Percentiles rank a stretch among this genome's conserved stretches.
Conservation (phyloP, 2,329 filamentous ascomycete genomes). For the Penicillium expansum region DNA sequence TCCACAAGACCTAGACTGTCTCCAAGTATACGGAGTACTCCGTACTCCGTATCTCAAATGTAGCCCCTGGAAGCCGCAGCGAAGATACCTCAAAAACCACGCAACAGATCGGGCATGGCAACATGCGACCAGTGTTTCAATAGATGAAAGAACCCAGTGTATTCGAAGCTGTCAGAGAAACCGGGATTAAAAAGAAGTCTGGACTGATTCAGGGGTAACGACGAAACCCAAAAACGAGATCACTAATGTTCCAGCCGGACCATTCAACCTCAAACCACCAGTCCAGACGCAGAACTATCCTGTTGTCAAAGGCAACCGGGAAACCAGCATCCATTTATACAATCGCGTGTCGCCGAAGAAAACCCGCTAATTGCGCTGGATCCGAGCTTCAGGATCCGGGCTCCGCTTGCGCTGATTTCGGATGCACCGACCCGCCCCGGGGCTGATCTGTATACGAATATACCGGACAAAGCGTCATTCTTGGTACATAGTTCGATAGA, state of each 20-base stretch:
- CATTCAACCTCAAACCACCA: background rate
- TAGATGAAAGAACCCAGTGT: background rate
- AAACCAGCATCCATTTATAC: conserved; percentile 5
- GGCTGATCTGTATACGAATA: conserved; percentile 1
- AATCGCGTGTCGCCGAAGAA: background rate
- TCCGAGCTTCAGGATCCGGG: conserved; percentile 4
- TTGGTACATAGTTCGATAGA: background rate
- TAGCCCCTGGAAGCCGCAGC: conserved; percentile 3
- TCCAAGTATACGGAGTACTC: background rate
- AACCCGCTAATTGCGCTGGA: conserved; percentile 3
- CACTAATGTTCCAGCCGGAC: background rate
- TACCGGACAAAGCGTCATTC: background rate
- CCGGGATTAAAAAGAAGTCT: conserved; percentile 1
- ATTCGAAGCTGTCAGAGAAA: conserved; percentile 6
- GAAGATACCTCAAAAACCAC: background rate
- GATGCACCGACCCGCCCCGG: background rate
- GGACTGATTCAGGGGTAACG: conserved; percentile 11
- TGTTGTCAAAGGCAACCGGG: conserved; percentile 15
- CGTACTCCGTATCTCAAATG: background rate
- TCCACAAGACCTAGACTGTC: background rate
- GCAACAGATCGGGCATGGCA: background rate
- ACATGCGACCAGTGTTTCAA: background rate
- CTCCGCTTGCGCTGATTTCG: conserved; percentile 1
- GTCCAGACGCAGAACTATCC: conserved; percentile 1
- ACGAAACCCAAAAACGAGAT: conserved; percentile 10